phyloP scores from a whole-genome alignment of 129 eudicot genomes.

The Calendula officinalis region DNA sequence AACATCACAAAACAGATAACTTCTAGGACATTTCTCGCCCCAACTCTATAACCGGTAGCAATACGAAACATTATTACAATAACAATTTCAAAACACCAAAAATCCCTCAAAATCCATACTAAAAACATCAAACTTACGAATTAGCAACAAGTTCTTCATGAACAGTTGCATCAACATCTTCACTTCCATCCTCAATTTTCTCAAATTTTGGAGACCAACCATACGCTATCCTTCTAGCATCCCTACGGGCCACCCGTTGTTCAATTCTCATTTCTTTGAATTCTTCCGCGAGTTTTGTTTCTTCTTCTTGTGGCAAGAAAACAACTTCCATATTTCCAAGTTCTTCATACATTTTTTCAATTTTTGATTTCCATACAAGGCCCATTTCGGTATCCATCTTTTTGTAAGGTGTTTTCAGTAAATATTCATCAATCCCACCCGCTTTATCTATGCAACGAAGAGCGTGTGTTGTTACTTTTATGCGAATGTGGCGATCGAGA shows the following conservation, averaged over 20 bases:
- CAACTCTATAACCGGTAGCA: not conserved
- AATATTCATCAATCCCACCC: slow-evolving; percentile 92
- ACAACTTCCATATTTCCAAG: slow-evolving; percentile 75
- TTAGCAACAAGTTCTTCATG: slow-evolving; percentile 40
- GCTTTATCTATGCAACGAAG: slow-evolving; percentile 96
- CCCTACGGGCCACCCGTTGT: slow-evolving; percentile 53
- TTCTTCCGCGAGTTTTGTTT: slow-evolving; percentile 66
- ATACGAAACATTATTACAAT: slow-evolving; percentile 30
- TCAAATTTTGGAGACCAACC: slow-evolving; percentile 50
- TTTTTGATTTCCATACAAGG: slow-evolving; percentile 83
- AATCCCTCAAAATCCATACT: slow-evolving; percentile 7
- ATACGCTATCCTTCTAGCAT: slow-evolving; percentile 50
- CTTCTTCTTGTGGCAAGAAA: slow-evolving; percentile 83
- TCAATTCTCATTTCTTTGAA: slow-evolving; percentile 55
- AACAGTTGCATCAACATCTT: slow-evolving; percentile 32
- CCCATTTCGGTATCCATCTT: slow-evolving; percentile 97
- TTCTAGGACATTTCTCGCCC: not conserved
- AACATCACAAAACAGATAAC: not conserved
- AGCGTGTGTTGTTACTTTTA: slow-evolving; percentile 87
- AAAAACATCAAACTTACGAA: not conserved
- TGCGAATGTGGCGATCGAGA: slow-evolving; percentile 79
- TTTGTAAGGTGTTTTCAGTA: slow-evolving; percentile 86
- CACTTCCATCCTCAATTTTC: slow-evolving; percentile 28
- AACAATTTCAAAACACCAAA: not conserved
- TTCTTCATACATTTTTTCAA: slow-evolving; percentile 85